Evolutionary conservation across 768 basidiomycete genomes (phyloP).

Genomic region (Calocybe gangraenosa): DNA sequence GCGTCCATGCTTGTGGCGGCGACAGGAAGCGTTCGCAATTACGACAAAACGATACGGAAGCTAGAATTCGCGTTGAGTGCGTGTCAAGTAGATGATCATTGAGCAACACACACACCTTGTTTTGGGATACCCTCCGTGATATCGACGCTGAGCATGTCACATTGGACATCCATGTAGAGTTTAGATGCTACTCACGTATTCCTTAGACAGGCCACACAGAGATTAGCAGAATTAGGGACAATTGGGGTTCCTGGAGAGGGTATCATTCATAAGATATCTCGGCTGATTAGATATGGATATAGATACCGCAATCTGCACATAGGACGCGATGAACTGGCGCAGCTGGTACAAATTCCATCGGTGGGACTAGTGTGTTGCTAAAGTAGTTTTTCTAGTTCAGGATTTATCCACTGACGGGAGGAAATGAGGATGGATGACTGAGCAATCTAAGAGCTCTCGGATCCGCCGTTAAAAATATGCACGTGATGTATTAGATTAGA

Average conservation of each 20-base stretch:
- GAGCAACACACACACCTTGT: slow-evolving; percentile 56
- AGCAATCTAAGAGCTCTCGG: slow-evolving; percentile 2
- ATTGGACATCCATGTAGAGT: not conserved
- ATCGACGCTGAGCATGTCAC: slow-evolving; percentile 61
- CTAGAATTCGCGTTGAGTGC: slow-evolving; percentile 27
- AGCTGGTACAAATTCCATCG: slow-evolving; percentile 76
- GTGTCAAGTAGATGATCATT: not conserved
- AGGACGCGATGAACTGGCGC: slow-evolving; percentile 79
- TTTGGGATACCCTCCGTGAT: slow-evolving; percentile 98
- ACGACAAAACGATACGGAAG: slow-evolving; percentile 88
- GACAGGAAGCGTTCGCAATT: slow-evolving; percentile 96
- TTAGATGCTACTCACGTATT: slow-evolving; percentile 59
- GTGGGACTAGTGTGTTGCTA: not conserved
- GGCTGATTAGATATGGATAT: not conserved
- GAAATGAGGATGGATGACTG: slow-evolving; percentile 11
- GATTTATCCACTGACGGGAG: not conserved
- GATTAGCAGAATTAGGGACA: slow-evolving; percentile 87
- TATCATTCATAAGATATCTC: slow-evolving; percentile 6
- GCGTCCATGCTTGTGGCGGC: slow-evolving; percentile 83
- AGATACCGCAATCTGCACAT: slow-evolving; percentile 83
- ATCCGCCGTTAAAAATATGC: slow-evolving; percentile 13
- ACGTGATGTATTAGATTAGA: slow-evolving; percentile 17
- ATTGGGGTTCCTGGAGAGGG: slow-evolving; percentile 70
- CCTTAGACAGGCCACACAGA: slow-evolving; percentile 84
- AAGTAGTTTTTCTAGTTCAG: too few relatives aligned